Percentiles rank a stretch among this genome's conserved stretches.
phyloP scores from a whole-genome alignment of 2,329 filamentous ascomycete genomes.

The Fusarium nurragi region DNA sequence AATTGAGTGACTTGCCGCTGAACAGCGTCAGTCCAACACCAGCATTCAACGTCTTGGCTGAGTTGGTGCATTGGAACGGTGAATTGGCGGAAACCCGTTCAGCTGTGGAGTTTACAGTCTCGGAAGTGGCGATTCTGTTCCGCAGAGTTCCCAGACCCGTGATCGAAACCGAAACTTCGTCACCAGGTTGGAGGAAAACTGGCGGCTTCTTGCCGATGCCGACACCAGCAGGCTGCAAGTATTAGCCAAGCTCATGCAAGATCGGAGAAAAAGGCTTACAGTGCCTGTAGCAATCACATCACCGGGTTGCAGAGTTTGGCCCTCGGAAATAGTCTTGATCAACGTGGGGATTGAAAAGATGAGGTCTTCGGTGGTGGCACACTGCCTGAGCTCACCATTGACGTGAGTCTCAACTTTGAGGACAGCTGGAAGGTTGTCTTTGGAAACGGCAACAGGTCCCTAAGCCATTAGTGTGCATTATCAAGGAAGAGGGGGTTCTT shows the following conservation, averaged over 20 bases:
- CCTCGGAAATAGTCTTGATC: constrained; percentile 54
- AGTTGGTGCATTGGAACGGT: not conserved
- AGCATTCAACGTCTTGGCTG: not conserved
- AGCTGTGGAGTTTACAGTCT: not conserved
- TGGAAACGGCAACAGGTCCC: constrained; percentile 3
- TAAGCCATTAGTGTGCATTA: not conserved
- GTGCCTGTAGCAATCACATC: constrained; percentile 59
- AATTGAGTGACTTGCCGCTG: not conserved
- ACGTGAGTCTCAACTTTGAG: constrained; percentile 56
- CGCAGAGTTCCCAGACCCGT: not conserved
- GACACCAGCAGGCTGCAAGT: not conserved
- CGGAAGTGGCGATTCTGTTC: not conserved
- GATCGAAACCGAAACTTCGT: not conserved
- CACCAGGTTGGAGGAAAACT: not conserved
- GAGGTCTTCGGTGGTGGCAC: constrained; percentile 55
- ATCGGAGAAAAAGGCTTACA: constrained; percentile 22
- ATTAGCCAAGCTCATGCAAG: not conserved
- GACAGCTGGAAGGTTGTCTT: constrained; percentile 49
- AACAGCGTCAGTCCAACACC: not conserved
- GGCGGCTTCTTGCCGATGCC: constrained; percentile 3
- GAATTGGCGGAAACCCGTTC: not conserved
- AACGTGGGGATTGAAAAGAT: constrained; percentile 57
- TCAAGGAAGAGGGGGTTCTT: not conserved
- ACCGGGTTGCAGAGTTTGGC: constrained; percentile 55
- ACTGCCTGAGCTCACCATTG: constrained; percentile 58